Conservation (phyloP, 1,139 yeast species). For the Blastobotrys elegans region DNA sequence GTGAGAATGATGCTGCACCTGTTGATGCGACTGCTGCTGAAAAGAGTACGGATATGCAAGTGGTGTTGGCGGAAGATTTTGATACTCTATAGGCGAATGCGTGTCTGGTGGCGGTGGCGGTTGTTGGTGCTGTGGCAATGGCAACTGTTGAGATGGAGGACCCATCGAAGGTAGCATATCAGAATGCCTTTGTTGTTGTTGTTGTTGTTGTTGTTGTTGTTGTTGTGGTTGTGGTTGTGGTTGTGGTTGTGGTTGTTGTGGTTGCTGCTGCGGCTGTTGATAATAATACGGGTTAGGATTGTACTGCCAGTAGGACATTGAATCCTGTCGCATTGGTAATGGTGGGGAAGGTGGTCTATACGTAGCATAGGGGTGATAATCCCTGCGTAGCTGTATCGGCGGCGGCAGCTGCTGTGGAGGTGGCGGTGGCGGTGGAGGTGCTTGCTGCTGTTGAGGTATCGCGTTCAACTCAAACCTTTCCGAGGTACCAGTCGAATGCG, state of each 20-base stretch:
- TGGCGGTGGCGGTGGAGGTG: neutral
- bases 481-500: too few species aligned
- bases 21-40: neutral
- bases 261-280: neutral
- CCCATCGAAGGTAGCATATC: neutral
- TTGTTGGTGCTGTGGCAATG: neutral
- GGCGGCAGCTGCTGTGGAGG: neutral
- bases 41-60: neutral
- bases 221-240: neutral
- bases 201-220: conserved; percentile 1
- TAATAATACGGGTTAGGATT: neutral
- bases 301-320: neutral
- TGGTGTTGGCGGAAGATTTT: conserved; percentile 6
- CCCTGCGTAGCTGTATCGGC: neutral
- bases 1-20: neutral
- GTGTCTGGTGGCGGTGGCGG: neutral
- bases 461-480: neutral
- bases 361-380: neutral
- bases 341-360: conserved; percentile 6
- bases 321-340: conserved; percentile 1
- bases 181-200: neutral
- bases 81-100: conserved; percentile 5
- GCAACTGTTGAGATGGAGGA: neutral
- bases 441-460: too few species aligned
- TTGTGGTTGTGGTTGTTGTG: conserved; percentile 1